Evolutionary conservation across 495 filamentous ascomycete species (phyloP).

Genomic region (Penicillium simplicissimum): DNA sequence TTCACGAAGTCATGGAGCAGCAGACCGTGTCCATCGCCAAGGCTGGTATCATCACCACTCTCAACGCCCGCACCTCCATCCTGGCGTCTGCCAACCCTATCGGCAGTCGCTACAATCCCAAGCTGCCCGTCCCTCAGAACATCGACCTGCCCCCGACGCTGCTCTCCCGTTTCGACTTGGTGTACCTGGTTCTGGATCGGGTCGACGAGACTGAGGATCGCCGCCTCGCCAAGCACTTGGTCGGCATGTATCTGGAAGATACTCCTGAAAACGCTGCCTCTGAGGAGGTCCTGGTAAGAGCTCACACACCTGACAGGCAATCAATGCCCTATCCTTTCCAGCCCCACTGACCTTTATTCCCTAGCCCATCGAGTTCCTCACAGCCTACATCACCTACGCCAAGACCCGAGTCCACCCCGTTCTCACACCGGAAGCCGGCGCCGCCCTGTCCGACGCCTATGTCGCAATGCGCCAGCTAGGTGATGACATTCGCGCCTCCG

Average conservation of each 20-base stretch:
- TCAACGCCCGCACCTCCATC: conserved; percentile 93
- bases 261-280: conserved; percentile 79
- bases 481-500: conserved; percentile 87
- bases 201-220: conserved; percentile 88
- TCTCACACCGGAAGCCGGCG: conserved; percentile 72
- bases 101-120: conserved; percentile 94
- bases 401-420: conserved; percentile 81
- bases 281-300: conserved; percentile 74
- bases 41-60: conserved; percentile 96
- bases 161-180: conserved; percentile 92
- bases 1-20: conserved; percentile 99
- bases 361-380: conserved; percentile 91
- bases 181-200: conserved; percentile 93
- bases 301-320: neutral
- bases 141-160: conserved; percentile 96
- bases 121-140: conserved; percentile 93
- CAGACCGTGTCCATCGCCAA: conserved; percentile 99
- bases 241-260: conserved; percentile 97
- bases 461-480: conserved; percentile 95
- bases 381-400: conserved; percentile 96
- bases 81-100: conserved; percentile 97
- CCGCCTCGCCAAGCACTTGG: conserved; percentile 84
- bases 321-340: neutral
- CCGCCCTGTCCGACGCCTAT: conserved; percentile 81
- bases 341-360: neutral